These are phyloP conservation scores for Lophiotrema nucula DNA, from an alignment of 495 filamentous ascomycete species.

Conservation along the genomic window DNA sequence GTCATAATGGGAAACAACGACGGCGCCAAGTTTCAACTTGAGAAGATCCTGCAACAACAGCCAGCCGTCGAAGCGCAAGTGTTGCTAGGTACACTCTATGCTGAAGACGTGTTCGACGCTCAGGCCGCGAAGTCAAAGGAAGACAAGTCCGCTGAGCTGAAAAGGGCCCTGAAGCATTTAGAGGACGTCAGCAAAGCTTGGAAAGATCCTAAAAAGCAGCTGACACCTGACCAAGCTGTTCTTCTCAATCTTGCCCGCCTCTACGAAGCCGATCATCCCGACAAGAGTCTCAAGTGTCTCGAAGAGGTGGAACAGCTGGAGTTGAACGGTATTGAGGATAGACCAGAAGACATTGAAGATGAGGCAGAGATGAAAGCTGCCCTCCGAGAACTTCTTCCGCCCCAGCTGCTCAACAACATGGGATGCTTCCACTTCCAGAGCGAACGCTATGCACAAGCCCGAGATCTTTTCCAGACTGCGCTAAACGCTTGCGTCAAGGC, in stretches of 20 bases:
- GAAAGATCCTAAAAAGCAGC: constrained; percentile 84
- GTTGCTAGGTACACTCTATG: constrained; percentile 82
- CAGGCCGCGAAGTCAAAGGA: constrained; percentile 73
- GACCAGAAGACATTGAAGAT: constrained; percentile 62
- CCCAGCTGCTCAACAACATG: constrained; percentile 94
- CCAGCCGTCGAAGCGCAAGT: constrained; percentile 91
- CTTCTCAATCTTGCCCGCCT: constrained; percentile 86
- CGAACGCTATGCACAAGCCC: constrained; percentile 77
- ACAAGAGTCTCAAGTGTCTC: constrained; percentile 87
- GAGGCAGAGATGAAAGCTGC: constrained; percentile 47
- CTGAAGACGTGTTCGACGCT: constrained; percentile 85
- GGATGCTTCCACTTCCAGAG: constrained; percentile 88
- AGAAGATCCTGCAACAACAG: constrained; percentile 83
- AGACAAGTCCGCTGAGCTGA: constrained; percentile 76
- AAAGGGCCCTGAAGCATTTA: constrained; percentile 77
- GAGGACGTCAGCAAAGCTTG: constrained; percentile 84
- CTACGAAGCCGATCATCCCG: constrained; percentile 80
- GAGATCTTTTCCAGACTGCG: constrained; percentile 82
- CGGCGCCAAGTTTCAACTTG: constrained; percentile 87
- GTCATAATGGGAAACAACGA: constrained; percentile 79
- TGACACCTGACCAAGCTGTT: constrained; percentile 78
- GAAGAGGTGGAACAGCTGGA: constrained; percentile 87
- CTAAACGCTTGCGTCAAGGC: constrained; percentile 80
- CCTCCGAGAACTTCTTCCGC: constrained; percentile 73
- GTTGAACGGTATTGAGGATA: constrained; percentile 67